phyloP scores from a whole-genome alignment of 2,329 filamentous ascomycete species.

The Curvularia verruculosa region DNA sequence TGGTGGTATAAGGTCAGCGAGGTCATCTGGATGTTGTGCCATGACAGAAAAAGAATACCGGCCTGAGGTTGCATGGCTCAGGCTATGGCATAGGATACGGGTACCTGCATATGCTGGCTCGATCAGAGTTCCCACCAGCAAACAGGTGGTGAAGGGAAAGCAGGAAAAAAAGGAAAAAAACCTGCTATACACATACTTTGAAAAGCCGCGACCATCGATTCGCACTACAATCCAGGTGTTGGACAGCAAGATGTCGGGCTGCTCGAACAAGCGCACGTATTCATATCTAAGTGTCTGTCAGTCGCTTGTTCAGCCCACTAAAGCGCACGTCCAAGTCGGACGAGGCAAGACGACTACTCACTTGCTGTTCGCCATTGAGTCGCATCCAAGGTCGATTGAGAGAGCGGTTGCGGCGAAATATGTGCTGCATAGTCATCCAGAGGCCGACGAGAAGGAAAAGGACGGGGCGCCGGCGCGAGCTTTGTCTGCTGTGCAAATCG shows the following conservation, averaged over 20 bases:
- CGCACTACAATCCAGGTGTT: slow-evolving; percentile 97
- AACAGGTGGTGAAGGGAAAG: neutral
- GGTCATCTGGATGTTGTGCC: slow-evolving; percentile 1
- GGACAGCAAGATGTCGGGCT: slow-evolving; percentile 76
- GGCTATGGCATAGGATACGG: slow-evolving; percentile 20
- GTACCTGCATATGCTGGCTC: slow-evolving; percentile 26
- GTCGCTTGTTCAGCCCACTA: slow-evolving; percentile 1
- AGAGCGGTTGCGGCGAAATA: slow-evolving; percentile 4
- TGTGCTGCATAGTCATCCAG: slow-evolving; percentile 26
- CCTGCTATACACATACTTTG: slow-evolving; percentile 66
- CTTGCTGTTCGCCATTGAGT: slow-evolving; percentile 37
- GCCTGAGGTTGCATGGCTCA: slow-evolving; percentile 9
- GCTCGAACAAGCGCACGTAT: slow-evolving; percentile 92
- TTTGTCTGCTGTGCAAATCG: slow-evolving; percentile 6
- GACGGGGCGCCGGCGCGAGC: slow-evolving; percentile 11
- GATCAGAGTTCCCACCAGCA: slow-evolving; percentile 5
- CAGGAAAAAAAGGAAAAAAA: no score
- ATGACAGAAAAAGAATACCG: slow-evolving; percentile 10
- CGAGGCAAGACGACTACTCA: slow-evolving; percentile 19
- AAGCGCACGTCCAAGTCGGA: neutral
- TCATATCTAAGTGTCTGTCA: slow-evolving; percentile 70
- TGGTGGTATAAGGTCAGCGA: slow-evolving; percentile 45
- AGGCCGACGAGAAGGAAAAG: slow-evolving; percentile 1
- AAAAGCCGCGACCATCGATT: slow-evolving; percentile 92
- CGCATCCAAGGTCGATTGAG: neutral